A percentile compares a stretch with the other conserved stretches of the same genome.
phyloP scores from a whole-genome alignment of 1,139 yeast genomes.

The Pichia cactophila region DNA sequence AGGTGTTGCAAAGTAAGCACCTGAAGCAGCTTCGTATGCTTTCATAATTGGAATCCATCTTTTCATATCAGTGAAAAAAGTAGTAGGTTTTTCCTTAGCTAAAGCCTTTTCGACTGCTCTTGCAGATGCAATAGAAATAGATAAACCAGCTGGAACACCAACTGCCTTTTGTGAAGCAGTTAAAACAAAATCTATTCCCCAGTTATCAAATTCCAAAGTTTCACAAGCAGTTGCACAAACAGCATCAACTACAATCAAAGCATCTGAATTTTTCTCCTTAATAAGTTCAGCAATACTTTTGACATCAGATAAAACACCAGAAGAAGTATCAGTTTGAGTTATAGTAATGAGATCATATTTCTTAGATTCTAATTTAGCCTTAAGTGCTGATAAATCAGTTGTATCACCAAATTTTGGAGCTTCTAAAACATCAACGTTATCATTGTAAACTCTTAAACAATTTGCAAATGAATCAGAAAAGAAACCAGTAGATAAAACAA shows the following conservation, averaged over 20 bases:
- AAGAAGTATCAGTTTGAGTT: conserved; percentile 94
- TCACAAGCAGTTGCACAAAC: conserved; percentile 94
- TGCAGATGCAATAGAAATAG: conserved; percentile 66
- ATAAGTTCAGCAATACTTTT: conserved; percentile 55
- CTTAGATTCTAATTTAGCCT: conserved; percentile 27
- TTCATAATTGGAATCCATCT: conserved; percentile 88
- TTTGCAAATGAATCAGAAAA: conserved; percentile 85
- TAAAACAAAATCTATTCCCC: conserved; percentile 85
- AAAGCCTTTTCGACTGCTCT: conserved; percentile 65
- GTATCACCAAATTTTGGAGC: conserved; percentile 63
- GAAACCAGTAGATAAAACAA: conserved; percentile 88
- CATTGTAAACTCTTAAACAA: conserved; percentile 65
- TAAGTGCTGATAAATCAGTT: conserved; percentile 50
- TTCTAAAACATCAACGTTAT: conserved; percentile 55
- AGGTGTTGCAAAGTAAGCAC: conserved; percentile 91
- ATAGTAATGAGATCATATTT: conserved; percentile 65
- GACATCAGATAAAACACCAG: conserved; percentile 79
- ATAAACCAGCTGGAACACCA: conserved; percentile 90
- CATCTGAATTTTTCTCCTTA: conserved; percentile 62
- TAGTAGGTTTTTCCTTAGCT: conserved; percentile 48
- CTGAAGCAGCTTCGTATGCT: conserved; percentile 75
- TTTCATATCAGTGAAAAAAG: conserved; percentile 61
- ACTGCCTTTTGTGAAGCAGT: conserved; percentile 95
- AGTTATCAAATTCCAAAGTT: conserved; percentile 71
- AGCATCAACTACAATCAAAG: conserved; percentile 83